phyloP scores from a whole-genome alignment of 805 yeast species.

The Aciculoconidium aculeatum region DNA sequence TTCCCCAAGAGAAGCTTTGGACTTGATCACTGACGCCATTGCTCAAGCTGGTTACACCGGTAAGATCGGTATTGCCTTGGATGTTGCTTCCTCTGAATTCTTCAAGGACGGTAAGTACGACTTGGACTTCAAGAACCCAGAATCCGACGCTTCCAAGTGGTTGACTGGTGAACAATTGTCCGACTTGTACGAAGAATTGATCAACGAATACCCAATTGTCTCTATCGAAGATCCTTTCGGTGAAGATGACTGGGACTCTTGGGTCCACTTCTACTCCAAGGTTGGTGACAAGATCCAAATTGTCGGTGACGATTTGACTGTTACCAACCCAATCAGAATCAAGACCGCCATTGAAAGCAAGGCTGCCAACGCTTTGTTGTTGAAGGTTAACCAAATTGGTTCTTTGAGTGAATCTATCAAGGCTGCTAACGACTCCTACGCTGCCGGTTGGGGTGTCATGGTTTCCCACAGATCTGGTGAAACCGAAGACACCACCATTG shows the following conservation, averaged over 20 bases:
- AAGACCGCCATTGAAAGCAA: slow-evolving; percentile 94
- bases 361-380: slow-evolving; percentile 88
- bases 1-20: slow-evolving; percentile 95
- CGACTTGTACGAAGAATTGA: slow-evolving; percentile 70
- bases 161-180: slow-evolving; percentile 85
- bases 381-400: slow-evolving; percentile 99
- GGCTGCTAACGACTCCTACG: slow-evolving; percentile 93
- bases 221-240: slow-evolving; percentile 99
- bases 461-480: slow-evolving; percentile 99
- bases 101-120: slow-evolving; percentile 96
- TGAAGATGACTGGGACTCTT: slow-evolving; percentile 99
- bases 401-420: slow-evolving; percentile 91
- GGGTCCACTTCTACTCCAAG: slow-evolving; percentile 78
- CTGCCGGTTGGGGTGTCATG: slow-evolving; percentile 99
- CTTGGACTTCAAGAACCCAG: slow-evolving; percentile 96
- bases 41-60: slow-evolving; percentile 94
- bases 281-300: slow-evolving; percentile 73
- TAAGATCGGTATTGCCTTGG: slow-evolving; percentile 85
- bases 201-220: slow-evolving; percentile 92
- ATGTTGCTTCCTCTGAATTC: slow-evolving; percentile 97
- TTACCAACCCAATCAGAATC: slow-evolving; percentile 94
- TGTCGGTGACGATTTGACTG: slow-evolving; percentile 98
- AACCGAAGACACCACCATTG: slow-evolving; percentile 98
- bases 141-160: slow-evolving; percentile 87
- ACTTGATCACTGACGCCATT: slow-evolving; percentile 86